Evolutionary conservation across 805 yeast genomes (phyloP).

Genomic region (Suhomyces sp.): DNA sequence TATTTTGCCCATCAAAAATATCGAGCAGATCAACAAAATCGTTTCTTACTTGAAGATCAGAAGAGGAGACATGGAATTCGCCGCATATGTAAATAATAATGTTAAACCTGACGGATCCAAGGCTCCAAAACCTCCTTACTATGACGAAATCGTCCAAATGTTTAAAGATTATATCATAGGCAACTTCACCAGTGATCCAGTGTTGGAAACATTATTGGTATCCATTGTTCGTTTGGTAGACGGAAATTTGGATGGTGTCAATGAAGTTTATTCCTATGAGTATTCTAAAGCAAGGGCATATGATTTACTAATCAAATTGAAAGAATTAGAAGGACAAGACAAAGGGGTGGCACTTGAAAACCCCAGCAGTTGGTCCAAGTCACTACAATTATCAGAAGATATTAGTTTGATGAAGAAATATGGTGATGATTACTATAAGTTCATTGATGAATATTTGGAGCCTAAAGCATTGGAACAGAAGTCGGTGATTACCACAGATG

Average conservation of each 20-base stretch:
- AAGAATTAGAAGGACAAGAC: conserved; percentile 23
- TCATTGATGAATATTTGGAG: conserved; percentile 22
- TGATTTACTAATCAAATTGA: conserved; percentile 39
- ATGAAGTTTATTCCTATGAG: conserved; percentile 28
- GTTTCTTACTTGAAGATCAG: conserved; percentile 21
- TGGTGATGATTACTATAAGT: conserved; percentile 43
- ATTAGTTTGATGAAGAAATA: conserved; percentile 43
- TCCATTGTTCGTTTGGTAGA: conserved; percentile 32
- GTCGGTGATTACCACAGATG: background rate
- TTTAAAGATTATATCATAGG: conserved; percentile 58
- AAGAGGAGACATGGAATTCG: conserved; percentile 20
- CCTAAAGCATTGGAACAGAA: too few species aligned
- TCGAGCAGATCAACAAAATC: conserved; percentile 12
- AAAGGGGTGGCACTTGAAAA: conserved; percentile 34
- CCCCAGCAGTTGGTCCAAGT: conserved; percentile 53
- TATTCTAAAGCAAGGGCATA: conserved; percentile 55
- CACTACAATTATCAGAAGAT: conserved; percentile 45
- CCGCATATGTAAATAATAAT: too few species aligned
- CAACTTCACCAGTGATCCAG: conserved; percentile 45
- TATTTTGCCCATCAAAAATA: conserved; percentile 27
- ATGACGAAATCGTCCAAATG: conserved; percentile 42
- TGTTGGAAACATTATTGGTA: conserved; percentile 45
- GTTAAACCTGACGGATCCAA: too few species aligned
- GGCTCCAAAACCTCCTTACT: conserved; percentile 19
- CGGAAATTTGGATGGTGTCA: conserved; percentile 1